A percentile compares a stretch with the other conserved stretches of the same genome.
Conservation (phyloP, 1,284 basidiomycete species). For the Moesziomyces parantarcticus region DNA sequence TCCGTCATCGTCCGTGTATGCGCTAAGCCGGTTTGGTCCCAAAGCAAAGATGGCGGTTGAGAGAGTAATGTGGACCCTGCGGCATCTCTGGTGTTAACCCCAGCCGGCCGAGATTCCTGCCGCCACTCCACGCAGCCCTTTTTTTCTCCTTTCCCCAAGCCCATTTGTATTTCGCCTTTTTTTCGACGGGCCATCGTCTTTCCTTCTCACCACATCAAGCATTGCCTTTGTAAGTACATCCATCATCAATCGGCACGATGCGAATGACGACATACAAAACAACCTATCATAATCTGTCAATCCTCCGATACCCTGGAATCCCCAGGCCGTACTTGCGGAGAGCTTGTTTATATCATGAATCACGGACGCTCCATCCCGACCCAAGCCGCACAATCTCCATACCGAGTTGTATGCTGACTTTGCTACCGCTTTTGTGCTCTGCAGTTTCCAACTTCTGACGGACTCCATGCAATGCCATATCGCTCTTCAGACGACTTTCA, state of each 20-base stretch:
- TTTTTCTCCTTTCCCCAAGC: not conserved
- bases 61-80: not conserved
- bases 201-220: not conserved
- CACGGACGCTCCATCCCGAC: slow-evolving; percentile 1
- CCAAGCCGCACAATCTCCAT: too few species aligned
- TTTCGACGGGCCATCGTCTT: not conserved
- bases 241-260: not conserved
- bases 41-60: not conserved
- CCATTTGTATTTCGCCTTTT: not conserved
- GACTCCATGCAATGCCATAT: too few species aligned
- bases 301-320: slow-evolving; percentile 30
- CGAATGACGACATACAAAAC: slow-evolving; percentile 39
- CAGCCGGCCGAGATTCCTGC: not conserved
- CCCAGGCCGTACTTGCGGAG: slow-evolving; percentile 3
- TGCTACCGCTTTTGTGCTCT: too few species aligned
- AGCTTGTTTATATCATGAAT: slow-evolving; percentile 9
- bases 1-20: not conserved
- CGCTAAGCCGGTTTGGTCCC: too few species aligned
- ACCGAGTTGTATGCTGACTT: too few species aligned
- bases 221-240: not conserved
- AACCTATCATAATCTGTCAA: slow-evolving; percentile 46
- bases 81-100: not conserved
- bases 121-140: too few species aligned
- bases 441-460: too few species aligned
- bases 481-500: too few species aligned